Evolutionary conservation across 768 basidiomycete genomes (phyloP).

Genomic region (Mycena belliarum): DNA sequence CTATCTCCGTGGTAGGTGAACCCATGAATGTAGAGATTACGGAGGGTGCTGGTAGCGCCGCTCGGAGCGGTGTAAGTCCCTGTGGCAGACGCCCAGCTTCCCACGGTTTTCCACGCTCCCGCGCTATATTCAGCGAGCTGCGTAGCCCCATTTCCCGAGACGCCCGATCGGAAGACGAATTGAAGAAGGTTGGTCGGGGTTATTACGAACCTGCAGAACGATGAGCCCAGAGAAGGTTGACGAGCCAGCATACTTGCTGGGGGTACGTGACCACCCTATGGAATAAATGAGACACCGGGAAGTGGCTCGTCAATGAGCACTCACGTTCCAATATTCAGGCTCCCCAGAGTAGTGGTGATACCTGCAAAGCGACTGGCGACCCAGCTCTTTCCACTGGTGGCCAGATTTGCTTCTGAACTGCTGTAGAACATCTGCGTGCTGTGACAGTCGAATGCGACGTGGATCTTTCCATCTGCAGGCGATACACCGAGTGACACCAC

Average conservation of each 20-base stretch:
- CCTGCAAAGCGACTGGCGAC: conserved; percentile 41
- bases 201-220: conserved; percentile 35
- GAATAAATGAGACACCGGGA: neutral
- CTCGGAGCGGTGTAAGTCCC: conserved; percentile 46
- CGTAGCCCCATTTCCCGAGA: conserved; percentile 48
- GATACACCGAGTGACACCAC: conserved; percentile 46
- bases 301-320: conserved; percentile 14
- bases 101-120: conserved; percentile 45
- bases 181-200: conserved; percentile 48
- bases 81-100: conserved; percentile 46
- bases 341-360: conserved; percentile 43
- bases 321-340: conserved; percentile 43
- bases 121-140: conserved; percentile 47
- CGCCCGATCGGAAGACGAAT: conserved; percentile 48
- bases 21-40: conserved; percentile 51
- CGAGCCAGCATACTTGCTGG: conserved; percentile 26
- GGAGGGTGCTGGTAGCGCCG: conserved; percentile 39
- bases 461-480: conserved; percentile 46
- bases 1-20: conserved; percentile 41
- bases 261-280: conserved; percentile 45
- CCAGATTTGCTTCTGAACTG: conserved; percentile 39
- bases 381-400: conserved; percentile 45
- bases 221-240: too few species aligned
- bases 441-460: conserved; percentile 50
- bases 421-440: conserved; percentile 46